Base-by-base conservation (phyloP, 2,329 filamentous ascomycete species). In the Talaromyces sp. region DNA sequence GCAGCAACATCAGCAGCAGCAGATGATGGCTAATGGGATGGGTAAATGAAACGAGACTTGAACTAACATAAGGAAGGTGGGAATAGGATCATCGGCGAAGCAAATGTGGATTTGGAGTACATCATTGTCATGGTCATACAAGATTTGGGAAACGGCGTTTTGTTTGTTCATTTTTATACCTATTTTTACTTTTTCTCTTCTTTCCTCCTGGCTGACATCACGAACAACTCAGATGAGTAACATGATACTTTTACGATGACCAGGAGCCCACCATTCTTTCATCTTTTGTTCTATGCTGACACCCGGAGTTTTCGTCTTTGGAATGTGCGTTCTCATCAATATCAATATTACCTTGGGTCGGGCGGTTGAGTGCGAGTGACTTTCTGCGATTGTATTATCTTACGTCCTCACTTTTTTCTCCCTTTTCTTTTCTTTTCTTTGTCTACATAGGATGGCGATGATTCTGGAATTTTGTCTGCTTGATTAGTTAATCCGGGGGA, bases 11-110 rank as follows among this genome's bases (percentile, higher is more conserved):
- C 62, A 63, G 33, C 73, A 76, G 23, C 74, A 76, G 64, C 76
- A 75, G 50, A 77, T 77, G 73, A 77, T 78, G 76, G 73, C 76
- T 40, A 76, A 75, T 63, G 74, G 72, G 28, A 74, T 75, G 70
- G 74, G 73, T 5, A 76, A 73, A 60, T 75, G 67, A 68, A 59
- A 25, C 39, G 12, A 57, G 16, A 18, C 12, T 31, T 31, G 7
- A 57, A 57, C 54, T 39, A 57, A 39, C 54, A 40, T 42, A 12
- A 42, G 35, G 2, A 25, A 25, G 33, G 54, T 42, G 21, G 33
- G 21, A 42, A 31, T 14, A 28, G 35, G 23, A 40, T 57, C 18
- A 28, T 42, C 5, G 37, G 54, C 37, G 54, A 57, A 31, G 6
- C 35, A 23, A 28, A 23, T 57, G 37, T 57, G 33, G 33, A 42